Conservation (phyloP, 495 filamentous ascomycete species). For the Tuber brumale region DNA sequence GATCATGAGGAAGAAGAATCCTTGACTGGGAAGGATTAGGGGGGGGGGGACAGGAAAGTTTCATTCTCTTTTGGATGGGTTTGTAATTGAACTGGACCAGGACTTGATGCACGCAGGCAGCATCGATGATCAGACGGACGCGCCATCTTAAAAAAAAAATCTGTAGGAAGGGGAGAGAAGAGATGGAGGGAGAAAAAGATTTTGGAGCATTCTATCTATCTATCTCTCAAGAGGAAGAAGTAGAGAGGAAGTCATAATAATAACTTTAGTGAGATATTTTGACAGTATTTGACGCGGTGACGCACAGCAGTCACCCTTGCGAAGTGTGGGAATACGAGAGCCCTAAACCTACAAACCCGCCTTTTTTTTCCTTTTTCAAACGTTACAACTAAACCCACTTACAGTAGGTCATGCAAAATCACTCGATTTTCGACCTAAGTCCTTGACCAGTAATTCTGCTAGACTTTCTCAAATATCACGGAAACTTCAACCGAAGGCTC, state of each 20-base stretch:
- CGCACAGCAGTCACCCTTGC: not conserved
- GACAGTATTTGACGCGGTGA: not conserved
- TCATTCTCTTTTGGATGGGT: not conserved
- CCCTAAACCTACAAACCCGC: not conserved
- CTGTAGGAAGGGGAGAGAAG: not conserved
- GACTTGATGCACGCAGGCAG: not conserved
- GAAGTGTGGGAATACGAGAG: not conserved
- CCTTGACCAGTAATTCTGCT: not conserved
- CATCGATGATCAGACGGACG: not conserved
- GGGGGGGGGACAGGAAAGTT: not conserved
- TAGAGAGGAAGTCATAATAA: not conserved
- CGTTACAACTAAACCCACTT: not conserved
- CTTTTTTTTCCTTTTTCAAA: not conserved
- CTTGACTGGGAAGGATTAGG: not conserved
- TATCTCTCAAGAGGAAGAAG: not conserved
- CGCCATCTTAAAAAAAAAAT: not conserved
- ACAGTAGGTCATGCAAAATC: not conserved
- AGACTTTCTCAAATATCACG: not conserved
- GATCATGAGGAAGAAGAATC: not conserved
- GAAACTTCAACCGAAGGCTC: not conserved
- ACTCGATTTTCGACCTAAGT: not conserved
- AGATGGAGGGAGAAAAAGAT: not conserved
- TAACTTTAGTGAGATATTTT: not conserved
- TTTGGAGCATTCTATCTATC: not conserved
- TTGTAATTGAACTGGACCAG: not conserved